Evolutionary conservation across 2,329 filamentous ascomycete species (phyloP).

Genomic region (Phialocephala subalpina): DNA sequence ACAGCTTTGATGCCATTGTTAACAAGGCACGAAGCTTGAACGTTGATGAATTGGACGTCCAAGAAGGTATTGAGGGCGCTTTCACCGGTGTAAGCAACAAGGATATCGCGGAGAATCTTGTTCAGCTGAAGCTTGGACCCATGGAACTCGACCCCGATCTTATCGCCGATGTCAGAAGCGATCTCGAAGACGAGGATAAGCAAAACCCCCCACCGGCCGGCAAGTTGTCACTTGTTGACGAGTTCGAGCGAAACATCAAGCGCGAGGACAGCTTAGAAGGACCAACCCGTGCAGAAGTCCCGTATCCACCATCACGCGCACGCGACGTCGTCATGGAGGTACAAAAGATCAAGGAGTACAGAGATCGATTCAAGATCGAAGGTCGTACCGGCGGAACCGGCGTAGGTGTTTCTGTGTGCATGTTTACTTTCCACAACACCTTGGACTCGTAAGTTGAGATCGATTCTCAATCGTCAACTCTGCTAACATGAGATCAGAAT

Average conservation of each 20-base stretch:
- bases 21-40: slow-evolving; percentile 64
- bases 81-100: slow-evolving; percentile 69
- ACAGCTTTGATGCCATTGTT: slow-evolving; percentile 67
- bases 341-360: slow-evolving; percentile 90
- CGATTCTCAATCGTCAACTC: not conserved
- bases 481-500: slow-evolving; percentile 60
- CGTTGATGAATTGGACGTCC: slow-evolving; percentile 66
- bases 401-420: slow-evolving; percentile 86
- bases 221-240: slow-evolving; percentile 78
- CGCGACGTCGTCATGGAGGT: slow-evolving; percentile 94
- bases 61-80: slow-evolving; percentile 68
- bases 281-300: slow-evolving; percentile 79
- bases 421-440: slow-evolving; percentile 99
- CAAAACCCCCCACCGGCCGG: slow-evolving; percentile 76
- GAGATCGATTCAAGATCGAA: slow-evolving; percentile 90
- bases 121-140: slow-evolving; percentile 77
- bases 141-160: slow-evolving; percentile 85
- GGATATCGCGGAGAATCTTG: slow-evolving; percentile 63
- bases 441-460: slow-evolving; percentile 77
- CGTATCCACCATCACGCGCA: slow-evolving; percentile 86
- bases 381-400: slow-evolving; percentile 84
- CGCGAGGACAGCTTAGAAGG: slow-evolving; percentile 87
- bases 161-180: slow-evolving; percentile 84
- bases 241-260: slow-evolving; percentile 89
- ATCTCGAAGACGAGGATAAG: slow-evolving; percentile 86